Evolutionary conservation across 1,284 basidiomycete species (phyloP).

Genomic region (Trametes pubescens): DNA sequence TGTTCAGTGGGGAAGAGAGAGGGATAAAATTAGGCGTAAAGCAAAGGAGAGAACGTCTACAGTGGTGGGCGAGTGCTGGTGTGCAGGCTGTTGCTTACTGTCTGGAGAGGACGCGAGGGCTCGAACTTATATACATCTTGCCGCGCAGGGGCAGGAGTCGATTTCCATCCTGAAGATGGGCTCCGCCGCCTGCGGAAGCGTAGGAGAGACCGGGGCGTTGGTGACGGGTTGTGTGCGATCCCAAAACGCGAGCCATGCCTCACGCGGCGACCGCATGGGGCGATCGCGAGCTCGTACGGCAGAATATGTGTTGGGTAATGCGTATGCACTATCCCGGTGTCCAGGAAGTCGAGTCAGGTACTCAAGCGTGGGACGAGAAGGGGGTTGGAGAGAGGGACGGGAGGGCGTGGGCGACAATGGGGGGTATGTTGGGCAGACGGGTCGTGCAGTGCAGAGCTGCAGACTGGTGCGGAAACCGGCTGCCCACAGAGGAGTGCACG

Average conservation of each 20-base stretch:
- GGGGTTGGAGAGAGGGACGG: neutral
- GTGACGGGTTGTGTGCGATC: conserved; percentile 18
- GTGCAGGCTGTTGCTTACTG: conserved; percentile 26
- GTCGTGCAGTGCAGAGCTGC: neutral
- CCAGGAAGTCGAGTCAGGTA: conserved; percentile 2
- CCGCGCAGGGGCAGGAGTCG: conserved; percentile 14
- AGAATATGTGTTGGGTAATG: conserved; percentile 17
- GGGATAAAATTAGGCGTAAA: conserved; percentile 33
- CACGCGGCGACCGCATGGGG: conserved; percentile 25
- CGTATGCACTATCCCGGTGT: conserved; percentile 5
- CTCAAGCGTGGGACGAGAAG: conserved; percentile 2
- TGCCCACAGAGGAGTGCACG: neutral
- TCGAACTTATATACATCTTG: conserved; percentile 31
- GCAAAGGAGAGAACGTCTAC: conserved; percentile 24
- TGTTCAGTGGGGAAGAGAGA: conserved; percentile 13
- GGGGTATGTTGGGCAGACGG: conserved; percentile 2
- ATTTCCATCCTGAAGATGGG: conserved; percentile 6
- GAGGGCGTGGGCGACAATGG: neutral
- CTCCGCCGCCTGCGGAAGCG: conserved; percentile 6
- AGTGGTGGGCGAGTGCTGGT: conserved; percentile 21
- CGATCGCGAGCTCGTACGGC: conserved; percentile 17
- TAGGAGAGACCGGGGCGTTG: conserved; percentile 11
- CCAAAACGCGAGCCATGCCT: conserved; percentile 3
- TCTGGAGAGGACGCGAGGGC: conserved; percentile 21
- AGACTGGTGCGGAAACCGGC: neutral